A percentile compares a stretch with the other conserved stretches of the same genome.
These are phyloP conservation scores for Chenopodium quinoa DNA, from an alignment of 148 eudicot genomes.

Conservation along the genomic window DNA sequence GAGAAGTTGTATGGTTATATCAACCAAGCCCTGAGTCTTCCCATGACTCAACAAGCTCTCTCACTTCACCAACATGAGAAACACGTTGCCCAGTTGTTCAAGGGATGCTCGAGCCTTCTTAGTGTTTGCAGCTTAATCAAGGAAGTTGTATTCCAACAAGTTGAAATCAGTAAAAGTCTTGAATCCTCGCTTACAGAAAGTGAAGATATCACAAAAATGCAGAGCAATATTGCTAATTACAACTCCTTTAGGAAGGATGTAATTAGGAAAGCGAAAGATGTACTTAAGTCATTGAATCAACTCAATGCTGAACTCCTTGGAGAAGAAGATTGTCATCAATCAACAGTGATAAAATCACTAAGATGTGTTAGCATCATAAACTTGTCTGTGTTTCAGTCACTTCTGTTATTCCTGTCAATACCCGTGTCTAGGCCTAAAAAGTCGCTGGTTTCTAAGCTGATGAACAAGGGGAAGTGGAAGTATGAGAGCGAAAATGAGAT, in stretches of 20 bases:
- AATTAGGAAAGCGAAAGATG: slow-evolving; percentile 28
- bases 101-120: slow-evolving; percentile 29
- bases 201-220: slow-evolving; percentile 10
- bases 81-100: slow-evolving; percentile 32
- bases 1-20: slow-evolving; percentile 34
- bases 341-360: slow-evolving; percentile 32
- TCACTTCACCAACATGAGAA: slow-evolving; percentile 27
- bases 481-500: slow-evolving; percentile 24
- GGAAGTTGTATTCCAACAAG: slow-evolving; percentile 24
- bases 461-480: slow-evolving; percentile 12
- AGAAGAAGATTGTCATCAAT: slow-evolving; percentile 13
- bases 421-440: slow-evolving; percentile 29
- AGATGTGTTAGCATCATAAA: slow-evolving; percentile 37
- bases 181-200: slow-evolving; percentile 22
- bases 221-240: slow-evolving; percentile 20
- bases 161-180: slow-evolving; percentile 23
- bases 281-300: slow-evolving; percentile 22
- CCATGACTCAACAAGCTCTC: slow-evolving; percentile 40
- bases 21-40: slow-evolving; percentile 36
- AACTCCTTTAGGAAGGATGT: slow-evolving; percentile 36
- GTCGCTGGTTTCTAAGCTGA: slow-evolving; percentile 32
- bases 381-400: slow-evolving; percentile 30
- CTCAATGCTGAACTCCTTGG: slow-evolving; percentile 19
- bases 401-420: slow-evolving; percentile 32
- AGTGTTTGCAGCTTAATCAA: slow-evolving; percentile 22